Conservation (phyloP, 192 early-diverging fungal genomes). For the Coemansia sp. region DNA sequence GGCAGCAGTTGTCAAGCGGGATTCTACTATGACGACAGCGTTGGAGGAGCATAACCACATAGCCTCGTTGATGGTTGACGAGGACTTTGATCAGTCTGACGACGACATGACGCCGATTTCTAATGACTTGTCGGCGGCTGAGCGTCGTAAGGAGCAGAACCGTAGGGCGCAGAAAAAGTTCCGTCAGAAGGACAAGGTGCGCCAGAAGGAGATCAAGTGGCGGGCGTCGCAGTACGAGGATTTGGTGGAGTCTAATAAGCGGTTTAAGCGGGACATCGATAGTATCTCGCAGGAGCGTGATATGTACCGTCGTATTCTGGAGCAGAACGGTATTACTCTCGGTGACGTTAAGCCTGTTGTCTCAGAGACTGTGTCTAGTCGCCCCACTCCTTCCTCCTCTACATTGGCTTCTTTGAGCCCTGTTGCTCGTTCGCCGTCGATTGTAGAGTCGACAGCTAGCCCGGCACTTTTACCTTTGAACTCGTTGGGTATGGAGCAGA, state of each 20-base stretch:
- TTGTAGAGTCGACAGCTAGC: slow-evolving; percentile 6
- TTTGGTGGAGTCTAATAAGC: slow-evolving; percentile 50
- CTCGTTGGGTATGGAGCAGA: slow-evolving; percentile 45
- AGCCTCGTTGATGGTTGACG: background rate
- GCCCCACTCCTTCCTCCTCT: background rate
- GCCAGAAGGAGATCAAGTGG: slow-evolving; percentile 59
- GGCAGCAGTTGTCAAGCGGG: background rate
- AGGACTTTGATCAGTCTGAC: slow-evolving; percentile 16
- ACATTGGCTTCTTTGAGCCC: background rate
- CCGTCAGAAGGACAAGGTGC: slow-evolving; percentile 58
- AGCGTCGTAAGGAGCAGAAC: slow-evolving; percentile 58
- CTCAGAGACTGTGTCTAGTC: background rate
- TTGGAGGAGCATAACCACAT: slow-evolving; percentile 18
- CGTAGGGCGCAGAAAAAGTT: slow-evolving; percentile 59
- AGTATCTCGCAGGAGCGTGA: slow-evolving; percentile 42
- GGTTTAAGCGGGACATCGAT: slow-evolving; percentile 56
- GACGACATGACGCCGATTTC: slow-evolving; percentile 28
- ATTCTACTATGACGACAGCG: background rate
- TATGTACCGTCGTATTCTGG: slow-evolving; percentile 43
- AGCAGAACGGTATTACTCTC: slow-evolving; percentile 41
- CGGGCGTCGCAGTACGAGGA: slow-evolving; percentile 55
- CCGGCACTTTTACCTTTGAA: slow-evolving; percentile 17
- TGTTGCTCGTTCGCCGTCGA: background rate
- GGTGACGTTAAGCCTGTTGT: slow-evolving; percentile 4
- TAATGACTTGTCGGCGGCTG: slow-evolving; percentile 36